Evolutionary conservation across 805 yeast genomes (phyloP), one percentile per base, ranked within the genome.

Genomic region (Yamadazyma scolyti): DNA sequence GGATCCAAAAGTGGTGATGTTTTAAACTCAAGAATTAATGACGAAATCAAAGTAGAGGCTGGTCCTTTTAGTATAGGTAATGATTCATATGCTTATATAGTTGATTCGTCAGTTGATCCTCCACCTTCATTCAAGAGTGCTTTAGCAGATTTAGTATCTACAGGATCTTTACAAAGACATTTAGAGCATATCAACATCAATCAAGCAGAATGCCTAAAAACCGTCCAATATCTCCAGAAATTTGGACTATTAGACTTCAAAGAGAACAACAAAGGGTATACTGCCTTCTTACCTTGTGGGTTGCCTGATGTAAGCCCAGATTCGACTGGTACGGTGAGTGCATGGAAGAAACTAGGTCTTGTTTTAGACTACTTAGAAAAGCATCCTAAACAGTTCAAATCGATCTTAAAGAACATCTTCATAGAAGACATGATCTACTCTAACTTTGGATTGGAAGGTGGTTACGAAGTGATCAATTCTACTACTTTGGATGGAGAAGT

Each of bases 271-370:
- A 47, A 61, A 13, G 94, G 94, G 0, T 86, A 87, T 58, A 76
- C 96, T 0, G 57, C 81, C 0, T 73, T 89, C 31, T 59, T 89
- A 17, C 97, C 97, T 0, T 79, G 88, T 35, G 77, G 82, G 3
- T 38, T 30, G 9, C 36, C 40, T 9, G 18, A 27, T 15, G 13
- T 7, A 7, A 9, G 7, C 7, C 13, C 13, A 8, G 16, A 20
- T 5, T 15, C 9, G 9, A 20, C 23, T 4, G 12, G 20, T 12
- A 9, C 7, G 9, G 18, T 15, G 10, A 38, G 43, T 5, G 30
- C 39, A 28, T 88, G 96, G 95, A 68, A 70, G 14, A 52, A 59
- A 3, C 63, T 78, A 13, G 83, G 77, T 3, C 59, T 89, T 17
- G 69, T 78, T 4, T 59, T 75, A 28, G 73, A 73, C 25, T 82